Evolutionary conservation across 768 basidiomycete genomes (phyloP).

Genomic region (Coprinopsis sp.): DNA sequence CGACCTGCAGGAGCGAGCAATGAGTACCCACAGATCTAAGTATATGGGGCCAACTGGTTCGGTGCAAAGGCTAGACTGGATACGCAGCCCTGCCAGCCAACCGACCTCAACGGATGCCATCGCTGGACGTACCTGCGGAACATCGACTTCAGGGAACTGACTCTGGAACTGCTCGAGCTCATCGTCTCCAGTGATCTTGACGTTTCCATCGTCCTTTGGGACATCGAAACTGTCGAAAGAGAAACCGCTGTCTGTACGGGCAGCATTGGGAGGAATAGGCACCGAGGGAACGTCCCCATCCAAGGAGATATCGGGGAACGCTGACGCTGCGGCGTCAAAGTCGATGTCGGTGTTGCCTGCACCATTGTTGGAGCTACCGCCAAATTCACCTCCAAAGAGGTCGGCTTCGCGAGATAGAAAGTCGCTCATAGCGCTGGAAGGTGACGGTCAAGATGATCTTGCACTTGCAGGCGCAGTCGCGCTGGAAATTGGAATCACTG

Average conservation of each 20-base stretch:
- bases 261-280: conserved; percentile 16
- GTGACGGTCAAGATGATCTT: too few species aligned
- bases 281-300: conserved; percentile 55
- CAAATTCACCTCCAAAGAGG: conserved; percentile 26
- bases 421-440: too few species aligned
- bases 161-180: conserved; percentile 83
- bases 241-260: conserved; percentile 40
- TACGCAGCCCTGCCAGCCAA: too few species aligned
- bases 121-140: conserved; percentile 32
- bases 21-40: background rate
- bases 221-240: conserved; percentile 62
- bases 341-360: conserved; percentile 58
- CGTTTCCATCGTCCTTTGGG: conserved; percentile 37
- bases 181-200: conserved; percentile 82
- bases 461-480: too few species aligned
- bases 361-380: conserved; percentile 20
- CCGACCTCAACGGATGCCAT: too few species aligned
- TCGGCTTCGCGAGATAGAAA: conserved; percentile 27
- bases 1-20: conserved; percentile 23
- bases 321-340: conserved; percentile 75
- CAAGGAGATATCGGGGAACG: conserved; percentile 81
- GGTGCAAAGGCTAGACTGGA: too few species aligned
- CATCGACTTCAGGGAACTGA: conserved; percentile 79
- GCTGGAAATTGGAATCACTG: too few species aligned
- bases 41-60: background rate